phyloP scores from a whole-genome alignment of 2,329 filamentous ascomycete species.

The Sporothrix euskadiensis region DNA sequence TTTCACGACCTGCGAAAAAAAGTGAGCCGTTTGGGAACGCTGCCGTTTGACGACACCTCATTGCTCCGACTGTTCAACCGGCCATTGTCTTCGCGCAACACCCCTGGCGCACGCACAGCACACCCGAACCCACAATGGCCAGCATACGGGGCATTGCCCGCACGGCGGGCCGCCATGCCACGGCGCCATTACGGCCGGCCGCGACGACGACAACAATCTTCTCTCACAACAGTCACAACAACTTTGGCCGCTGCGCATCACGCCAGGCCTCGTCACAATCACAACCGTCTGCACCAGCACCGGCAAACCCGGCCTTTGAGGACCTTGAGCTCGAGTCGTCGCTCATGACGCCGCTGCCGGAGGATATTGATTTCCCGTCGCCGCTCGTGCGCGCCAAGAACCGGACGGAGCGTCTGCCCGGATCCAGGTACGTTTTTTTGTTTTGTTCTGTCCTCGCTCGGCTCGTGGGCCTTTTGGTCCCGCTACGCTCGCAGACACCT shows the following conservation, averaged over 20 bases:
- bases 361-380: slow-evolving; percentile 44
- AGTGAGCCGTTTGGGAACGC: slow-evolving; percentile 10
- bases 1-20: slow-evolving; percentile 16
- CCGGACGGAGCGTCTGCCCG: slow-evolving; percentile 46
- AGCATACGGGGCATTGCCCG: slow-evolving; percentile 46
- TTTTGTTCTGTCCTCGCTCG: slow-evolving; percentile 26
- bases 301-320: slow-evolving; percentile 39
- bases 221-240: slow-evolving; percentile 6
- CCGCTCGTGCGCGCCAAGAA: slow-evolving; percentile 42
- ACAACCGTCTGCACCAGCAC: slow-evolving; percentile 12
- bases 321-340: slow-evolving; percentile 56
- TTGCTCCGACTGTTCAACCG: not conserved
- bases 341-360: slow-evolving; percentile 47
- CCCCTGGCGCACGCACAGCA: not conserved
- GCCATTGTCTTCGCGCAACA: slow-evolving; percentile 16
- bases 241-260: not conserved
- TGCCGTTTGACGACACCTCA: slow-evolving; percentile 20
- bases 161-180: slow-evolving; percentile 33
- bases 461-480: not conserved
- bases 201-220: not conserved
- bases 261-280: slow-evolving; percentile 11
- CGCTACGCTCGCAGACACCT: not conserved
- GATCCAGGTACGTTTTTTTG: slow-evolving; percentile 46
- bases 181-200: slow-evolving; percentile 34
- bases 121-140: slow-evolving; percentile 41